Evolutionary conservation across 2,329 filamentous ascomycete species (phyloP), one percentile per base, ranked within the genome.

Genomic region (Apiospora phragmitis): DNA sequence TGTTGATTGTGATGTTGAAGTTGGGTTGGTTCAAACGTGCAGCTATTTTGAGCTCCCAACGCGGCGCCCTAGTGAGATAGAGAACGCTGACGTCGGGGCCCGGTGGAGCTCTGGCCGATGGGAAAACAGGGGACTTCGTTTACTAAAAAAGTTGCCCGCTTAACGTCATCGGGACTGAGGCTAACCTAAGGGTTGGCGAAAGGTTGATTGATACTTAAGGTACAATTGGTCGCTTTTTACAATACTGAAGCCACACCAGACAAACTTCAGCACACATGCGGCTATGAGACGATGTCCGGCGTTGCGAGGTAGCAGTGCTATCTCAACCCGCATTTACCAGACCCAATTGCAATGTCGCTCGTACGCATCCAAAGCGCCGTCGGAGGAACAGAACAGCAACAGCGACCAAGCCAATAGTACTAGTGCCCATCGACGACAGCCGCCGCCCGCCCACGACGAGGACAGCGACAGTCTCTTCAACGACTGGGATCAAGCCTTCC

Each of bases 261-360:
- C 55, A 62, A n/a, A 62, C 32, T 29, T 26, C 70, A 45, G 62
- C 49, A 42, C 71, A 74, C 35, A 77, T 78, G 75, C 73, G 74
- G 77, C 75, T 77, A 80, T 79, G 78, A 80, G 74, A 78, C 74
- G 68, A 77, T 79, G 77, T 65, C 73, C 72, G 74, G 72, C 74
- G 70, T 73, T 78, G 75, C 74, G 65, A 70, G 70, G 62, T 68
- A 73, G 77, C 74, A 75, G 74, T 72, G 75, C 74, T 71, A 72
- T 59, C 45, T 47, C 42, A 62, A n/a, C 70, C 67, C 21, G 67
- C 24, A 42, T 59, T 45, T 43, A 47, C 73, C 43, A n/a, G n/a
- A 3, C 55, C 12, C 42, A 67, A 41, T 66, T 74, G 72, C 67
- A 72, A 70, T 66, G 71, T 72, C 66, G 74, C 74, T 16, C 70